Base-by-base conservation (phyloP, 2,329 filamentous ascomycete species). In the Claviceps humidiphila region DNA sequence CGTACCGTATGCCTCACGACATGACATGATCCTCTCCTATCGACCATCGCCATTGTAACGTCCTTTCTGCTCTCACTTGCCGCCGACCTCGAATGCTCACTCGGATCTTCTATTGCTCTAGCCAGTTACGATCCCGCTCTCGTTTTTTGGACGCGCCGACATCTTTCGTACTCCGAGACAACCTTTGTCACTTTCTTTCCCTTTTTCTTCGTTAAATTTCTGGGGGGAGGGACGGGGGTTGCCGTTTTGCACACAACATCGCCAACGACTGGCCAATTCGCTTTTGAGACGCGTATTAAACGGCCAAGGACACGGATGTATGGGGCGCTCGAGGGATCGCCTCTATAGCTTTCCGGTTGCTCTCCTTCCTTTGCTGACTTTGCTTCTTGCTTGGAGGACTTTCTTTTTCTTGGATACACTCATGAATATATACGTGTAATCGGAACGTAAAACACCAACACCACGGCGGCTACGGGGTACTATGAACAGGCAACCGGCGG, bases 401-500 rank as follows among this genome's bases (percentile, higher is more conserved):
- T 51, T 49, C 17, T 51, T 16, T 47, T 39, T 54, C 44, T 54
- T 47, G 49, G 49, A 63, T 60, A 59, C 54, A 51, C 54, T 62
- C 45, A 58, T 61, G 58, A 57, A 46, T 51, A 58, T 55, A 46
- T 54, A 51, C 47, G 53, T 54, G 54, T 54, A 47, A 39, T 41
- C 51, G 22, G 30, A 50, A 53, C 45, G 34, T 45, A 30, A 44
- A 26, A 40, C 34, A 44, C 38, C 20, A 51, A 49, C 7, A 49
- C 44, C 43, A 53, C 40, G 48, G 43, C 43, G 20, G 24, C 43
- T 38, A 40, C 50, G 45, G 50, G 37, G 43, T 43, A 54, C 20
- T 41, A 73, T 74, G 71, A 72, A 71, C 58, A 66, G 64, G 51
- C 68, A 68, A 58, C 61, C 63, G 53, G 61, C 62, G 52, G 62